These are phyloP conservation scores for Sphagnum tenellum DNA, from an alignment of 225 moss, liverwort and hornwort genomes.

Conservation along the genomic window DNA sequence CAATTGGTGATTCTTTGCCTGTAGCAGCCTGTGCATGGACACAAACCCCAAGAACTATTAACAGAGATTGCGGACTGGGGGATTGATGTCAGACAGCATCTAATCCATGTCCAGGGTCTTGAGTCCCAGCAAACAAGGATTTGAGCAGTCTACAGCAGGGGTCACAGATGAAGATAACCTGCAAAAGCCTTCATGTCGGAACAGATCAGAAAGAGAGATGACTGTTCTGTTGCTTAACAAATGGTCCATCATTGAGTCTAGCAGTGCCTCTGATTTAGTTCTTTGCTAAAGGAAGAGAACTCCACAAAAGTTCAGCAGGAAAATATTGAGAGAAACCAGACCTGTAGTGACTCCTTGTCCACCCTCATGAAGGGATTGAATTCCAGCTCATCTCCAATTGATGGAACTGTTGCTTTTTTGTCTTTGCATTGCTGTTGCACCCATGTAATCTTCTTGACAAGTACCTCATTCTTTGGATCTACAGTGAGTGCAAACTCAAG, in stretches of 20 bases:
- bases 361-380: slow-evolving; percentile 55
- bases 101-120: too few relatives aligned
- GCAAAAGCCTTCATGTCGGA: too few relatives aligned
- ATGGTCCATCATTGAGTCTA: too few relatives aligned
- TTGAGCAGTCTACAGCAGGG: neutral
- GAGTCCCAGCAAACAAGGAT: too few relatives aligned
- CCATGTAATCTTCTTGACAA: slow-evolving; percentile 44
- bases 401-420: slow-evolving; percentile 39
- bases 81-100: too few relatives aligned
- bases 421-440: slow-evolving; percentile 21
- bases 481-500: slow-evolving; percentile 41
- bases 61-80: neutral
- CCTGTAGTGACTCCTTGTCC: slow-evolving; percentile 34
- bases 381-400: slow-evolving; percentile 50
- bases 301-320: too few relatives aligned
- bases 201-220: too few relatives aligned
- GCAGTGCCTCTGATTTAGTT: too few relatives aligned
- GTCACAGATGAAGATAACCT: neutral
- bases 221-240: too few relatives aligned
- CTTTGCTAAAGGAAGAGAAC: too few relatives aligned
- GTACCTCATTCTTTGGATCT: slow-evolving; percentile 37
- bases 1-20: slow-evolving; percentile 25
- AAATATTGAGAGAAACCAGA: neutral
- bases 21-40: slow-evolving; percentile 30
- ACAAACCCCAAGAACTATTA: neutral